Evolutionary conservation across 768 basidiomycete species (phyloP), one percentile per base, ranked within the genome.

Genomic region (Suillus cothurnatus): DNA sequence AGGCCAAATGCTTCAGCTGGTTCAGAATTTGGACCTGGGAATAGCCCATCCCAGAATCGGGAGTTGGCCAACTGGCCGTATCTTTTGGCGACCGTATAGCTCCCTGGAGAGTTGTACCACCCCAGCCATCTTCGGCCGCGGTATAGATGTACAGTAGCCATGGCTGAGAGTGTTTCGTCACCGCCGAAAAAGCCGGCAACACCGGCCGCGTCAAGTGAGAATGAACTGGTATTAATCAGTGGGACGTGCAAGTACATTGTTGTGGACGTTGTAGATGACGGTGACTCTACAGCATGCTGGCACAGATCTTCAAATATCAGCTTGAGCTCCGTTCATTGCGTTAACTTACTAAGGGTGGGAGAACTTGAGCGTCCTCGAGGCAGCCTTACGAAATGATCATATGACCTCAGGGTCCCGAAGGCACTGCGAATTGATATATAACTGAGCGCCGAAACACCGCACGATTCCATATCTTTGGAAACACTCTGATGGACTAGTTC

Each of bases 21-120:
- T 3, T 71, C 65, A 9, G 68, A 68, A 64, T 72, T 71, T 21
- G 65, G 67, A 14, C 76, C 77, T 8, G 76, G 77, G 56, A 73
- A 79, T 1, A 78, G 64, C 11, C 74, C 77, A 61, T 73, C 71
- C 76, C 76, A 77, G 53, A 77, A 26, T 23, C 70, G 69, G 6
- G 72, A 67, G 17, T 63, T 64, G 8, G 78, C 76, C 12, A 79
- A 36, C 32, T 71, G 70, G 15, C 75, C 76, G 26, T 75, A 79
- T 19, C 61, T 68, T 61, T 73, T 79, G 4, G 77, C 78, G 26
- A 80, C 61, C 0, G 67, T 71, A 31, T 77, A 78, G 61, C 78
- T 76, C 15, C 78, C 78, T 0, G 79, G 78, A 8, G 77, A 76
- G 52, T 79, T 80, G 61, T 80, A 77, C 74, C 73, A 79, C 8